Evolutionary conservation across 306 rosid species (phyloP).

Genomic region (Morella rubra): DNA sequence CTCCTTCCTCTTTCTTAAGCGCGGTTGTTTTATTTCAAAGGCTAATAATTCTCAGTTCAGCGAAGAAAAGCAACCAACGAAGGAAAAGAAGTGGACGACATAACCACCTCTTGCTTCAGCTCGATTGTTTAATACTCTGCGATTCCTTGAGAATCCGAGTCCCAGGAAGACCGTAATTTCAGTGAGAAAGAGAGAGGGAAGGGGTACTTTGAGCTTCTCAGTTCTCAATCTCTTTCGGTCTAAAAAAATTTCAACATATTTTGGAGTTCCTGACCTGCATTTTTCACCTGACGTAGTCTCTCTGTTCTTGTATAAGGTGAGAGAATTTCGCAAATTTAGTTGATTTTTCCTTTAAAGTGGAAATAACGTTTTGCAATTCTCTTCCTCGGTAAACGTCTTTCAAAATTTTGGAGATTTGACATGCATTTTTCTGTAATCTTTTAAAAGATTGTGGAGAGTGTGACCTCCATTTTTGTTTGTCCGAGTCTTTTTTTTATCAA

Average conservation of each 20-base stretch:
- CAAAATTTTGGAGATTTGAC: background rate
- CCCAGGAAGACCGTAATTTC: background rate
- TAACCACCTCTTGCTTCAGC: constrained; percentile 39
- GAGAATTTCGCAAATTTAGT: too few species aligned
- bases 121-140: background rate
- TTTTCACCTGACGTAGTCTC: background rate
- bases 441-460: too few species aligned
- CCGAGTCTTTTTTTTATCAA: too few species aligned
- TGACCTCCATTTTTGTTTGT: too few species aligned
- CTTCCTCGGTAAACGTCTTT: constrained; percentile 1
- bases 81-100: constrained; percentile 58
- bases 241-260: background rate
- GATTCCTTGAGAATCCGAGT: constrained; percentile 9
- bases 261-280: background rate
- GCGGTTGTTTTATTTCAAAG: constrained; percentile 31
- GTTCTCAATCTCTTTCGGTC: constrained; percentile 21
- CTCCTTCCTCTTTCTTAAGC: constrained; percentile 4
- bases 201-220: constrained; percentile 21
- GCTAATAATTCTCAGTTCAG: constrained; percentile 24
- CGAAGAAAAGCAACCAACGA: constrained; percentile 28
- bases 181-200: constrained; percentile 9
- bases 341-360: too few species aligned
- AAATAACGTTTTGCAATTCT: background rate
- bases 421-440: constrained; percentile 6
- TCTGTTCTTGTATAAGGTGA: too few species aligned